phyloP scores from a whole-genome alignment of 352 stramenopile genomes.

The Elongisporangium undulatum region DNA sequence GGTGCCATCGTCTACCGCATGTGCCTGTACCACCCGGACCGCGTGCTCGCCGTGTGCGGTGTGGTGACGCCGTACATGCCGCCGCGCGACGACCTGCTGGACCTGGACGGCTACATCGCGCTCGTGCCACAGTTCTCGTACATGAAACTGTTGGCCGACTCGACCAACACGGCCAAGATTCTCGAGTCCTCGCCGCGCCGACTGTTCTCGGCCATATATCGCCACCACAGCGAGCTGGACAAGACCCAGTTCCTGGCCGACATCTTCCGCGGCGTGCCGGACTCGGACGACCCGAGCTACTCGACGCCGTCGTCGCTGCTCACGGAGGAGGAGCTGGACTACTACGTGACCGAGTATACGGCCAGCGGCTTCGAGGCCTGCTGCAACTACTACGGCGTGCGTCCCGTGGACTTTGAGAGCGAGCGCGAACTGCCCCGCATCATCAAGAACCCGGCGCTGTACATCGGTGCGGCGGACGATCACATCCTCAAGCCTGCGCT shows the following conservation, averaged over 20 bases:
- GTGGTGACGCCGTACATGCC: conserved; percentile 74
- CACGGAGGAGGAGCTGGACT: conserved; percentile 39
- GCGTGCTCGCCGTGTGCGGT: conserved; percentile 44
- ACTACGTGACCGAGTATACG: conserved; percentile 47
- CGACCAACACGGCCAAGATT: conserved; percentile 28
- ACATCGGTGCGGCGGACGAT: conserved; percentile 57
- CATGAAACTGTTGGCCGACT: conserved; percentile 48
- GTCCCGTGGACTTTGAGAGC: conserved; percentile 47
- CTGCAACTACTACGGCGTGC: conserved; percentile 47
- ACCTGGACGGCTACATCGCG: conserved; percentile 38
- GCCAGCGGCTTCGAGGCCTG: conserved; percentile 43
- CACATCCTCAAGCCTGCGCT: conserved; percentile 43
- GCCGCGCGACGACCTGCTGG: conserved; percentile 25
- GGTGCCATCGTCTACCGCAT: conserved; percentile 64
- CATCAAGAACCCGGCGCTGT: conserved; percentile 42
- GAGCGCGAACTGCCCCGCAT: conserved; percentile 28
- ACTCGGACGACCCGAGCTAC: conserved; percentile 24
- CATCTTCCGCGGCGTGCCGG: conserved; percentile 24
- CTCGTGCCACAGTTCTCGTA: conserved; percentile 58
- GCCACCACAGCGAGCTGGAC: conserved; percentile 31
- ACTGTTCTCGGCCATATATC: conserved; percentile 49
- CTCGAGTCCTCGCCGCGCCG: conserved; percentile 35
- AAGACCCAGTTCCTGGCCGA: conserved; percentile 17
- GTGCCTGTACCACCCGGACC: conserved; percentile 58
- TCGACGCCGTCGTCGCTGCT: conserved; percentile 34